Conservation (phyloP, 345 rosid species). For the Leavenworthia alabamica region DNA sequence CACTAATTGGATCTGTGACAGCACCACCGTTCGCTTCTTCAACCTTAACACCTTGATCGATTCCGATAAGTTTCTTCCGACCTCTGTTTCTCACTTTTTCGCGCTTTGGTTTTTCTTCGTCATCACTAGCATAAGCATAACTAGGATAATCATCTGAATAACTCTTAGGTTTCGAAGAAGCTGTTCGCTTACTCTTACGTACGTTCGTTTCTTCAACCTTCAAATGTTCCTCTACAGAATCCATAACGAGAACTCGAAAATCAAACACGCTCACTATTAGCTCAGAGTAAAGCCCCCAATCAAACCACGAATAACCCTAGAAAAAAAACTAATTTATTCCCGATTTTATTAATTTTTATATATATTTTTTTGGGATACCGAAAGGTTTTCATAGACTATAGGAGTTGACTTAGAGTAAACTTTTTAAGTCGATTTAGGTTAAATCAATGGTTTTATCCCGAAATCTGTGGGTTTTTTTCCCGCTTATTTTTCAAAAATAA, state of each 20-base stretch:
- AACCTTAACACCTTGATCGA: neutral
- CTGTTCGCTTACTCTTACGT: neutral
- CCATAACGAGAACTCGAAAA: neutral
- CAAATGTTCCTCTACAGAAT: neutral
- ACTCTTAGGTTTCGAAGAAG: neutral
- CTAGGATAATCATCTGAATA: neutral
- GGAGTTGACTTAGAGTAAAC: no score
- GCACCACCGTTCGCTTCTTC: neutral
- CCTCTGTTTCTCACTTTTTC: neutral
- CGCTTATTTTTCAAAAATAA: no score
- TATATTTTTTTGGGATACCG: no score
- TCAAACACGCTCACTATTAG: neutral
- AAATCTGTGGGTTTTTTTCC: no score
- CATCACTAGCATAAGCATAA: neutral
- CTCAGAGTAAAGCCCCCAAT: neutral
- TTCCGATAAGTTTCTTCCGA: neutral
- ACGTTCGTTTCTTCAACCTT: neutral
- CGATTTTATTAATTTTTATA: no score
- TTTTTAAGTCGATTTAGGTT: no score
- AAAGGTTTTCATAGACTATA: no score
- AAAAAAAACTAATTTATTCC: no score
- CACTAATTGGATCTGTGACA: neutral
- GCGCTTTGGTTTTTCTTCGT: neutral
- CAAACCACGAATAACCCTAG: slow-evolving; percentile 5
- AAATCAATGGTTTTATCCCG: no score